phyloP scores from a whole-genome alignment of 169 alveolate species.

The Eimeria maxima region DNA sequence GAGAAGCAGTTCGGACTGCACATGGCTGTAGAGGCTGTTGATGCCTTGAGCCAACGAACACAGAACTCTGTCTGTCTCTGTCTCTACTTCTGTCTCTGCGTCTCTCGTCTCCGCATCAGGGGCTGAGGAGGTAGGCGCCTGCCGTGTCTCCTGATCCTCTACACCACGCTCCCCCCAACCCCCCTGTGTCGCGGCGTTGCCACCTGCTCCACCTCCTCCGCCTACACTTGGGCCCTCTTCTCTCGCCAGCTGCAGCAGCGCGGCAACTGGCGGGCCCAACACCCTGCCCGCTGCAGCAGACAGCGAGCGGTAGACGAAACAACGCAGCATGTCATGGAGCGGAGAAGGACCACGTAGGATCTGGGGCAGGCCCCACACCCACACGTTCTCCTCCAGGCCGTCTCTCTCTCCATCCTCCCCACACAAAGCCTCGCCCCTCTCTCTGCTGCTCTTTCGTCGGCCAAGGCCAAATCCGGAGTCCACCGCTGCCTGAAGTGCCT shows the following conservation, averaged over 20 bases:
- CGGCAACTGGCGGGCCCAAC: slow-evolving; percentile 15
- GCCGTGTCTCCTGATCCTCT: neutral
- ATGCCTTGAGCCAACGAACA: slow-evolving; percentile 33
- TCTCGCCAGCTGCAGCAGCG: slow-evolving; percentile 8
- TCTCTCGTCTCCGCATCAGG: neutral
- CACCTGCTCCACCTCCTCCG: neutral
- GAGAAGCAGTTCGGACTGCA: slow-evolving; percentile 72
- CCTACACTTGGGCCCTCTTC: neutral
- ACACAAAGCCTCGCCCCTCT: neutral
- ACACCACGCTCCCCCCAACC: neutral
- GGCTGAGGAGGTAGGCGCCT: neutral
- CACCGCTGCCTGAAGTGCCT: slow-evolving; percentile 1
- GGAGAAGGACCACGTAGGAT: slow-evolving; percentile 68
- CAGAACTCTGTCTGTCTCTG: slow-evolving; percentile 51
- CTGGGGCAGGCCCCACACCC: slow-evolving; percentile 55
- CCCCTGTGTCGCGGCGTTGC: neutral
- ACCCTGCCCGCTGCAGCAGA: slow-evolving; percentile 61
- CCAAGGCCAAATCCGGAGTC: neutral
- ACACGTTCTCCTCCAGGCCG: neutral
- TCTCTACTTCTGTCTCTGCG: neutral
- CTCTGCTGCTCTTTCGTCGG: neutral
- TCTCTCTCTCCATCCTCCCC: neutral
- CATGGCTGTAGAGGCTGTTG: slow-evolving; percentile 16
- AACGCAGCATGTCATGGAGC: slow-evolving; percentile 57
- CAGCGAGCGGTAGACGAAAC: slow-evolving; percentile 76